A percentile compares a stretch with the other conserved stretches of the same genome.
phyloP scores from a whole-genome alignment of 208 protist species.

The Tritrichomonas foetus region DNA sequence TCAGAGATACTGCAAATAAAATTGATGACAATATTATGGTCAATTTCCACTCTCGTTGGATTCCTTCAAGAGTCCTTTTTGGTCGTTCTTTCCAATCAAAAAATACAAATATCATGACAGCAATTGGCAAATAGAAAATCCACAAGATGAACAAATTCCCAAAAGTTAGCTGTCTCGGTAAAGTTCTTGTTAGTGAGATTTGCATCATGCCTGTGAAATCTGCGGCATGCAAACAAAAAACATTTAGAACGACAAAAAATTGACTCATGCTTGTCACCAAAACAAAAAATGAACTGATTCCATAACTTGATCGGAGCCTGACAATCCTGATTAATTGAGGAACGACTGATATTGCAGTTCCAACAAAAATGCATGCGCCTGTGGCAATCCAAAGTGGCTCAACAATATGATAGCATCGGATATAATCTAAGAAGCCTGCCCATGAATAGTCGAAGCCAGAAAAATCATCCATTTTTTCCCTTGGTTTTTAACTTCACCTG shows the following conservation, averaged over 20 bases:
- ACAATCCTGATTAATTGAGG: background rate
- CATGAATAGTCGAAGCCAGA: background rate
- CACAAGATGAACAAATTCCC: background rate
- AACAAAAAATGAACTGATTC: background rate
- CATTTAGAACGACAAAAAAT: background rate
- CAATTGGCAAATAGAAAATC: background rate
- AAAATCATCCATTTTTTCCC: conserved; percentile 14
- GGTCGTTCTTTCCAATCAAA: background rate
- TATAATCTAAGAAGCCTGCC: background rate
- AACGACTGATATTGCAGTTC: background rate
- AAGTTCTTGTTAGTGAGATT: background rate
- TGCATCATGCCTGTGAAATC: background rate
- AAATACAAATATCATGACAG: background rate
- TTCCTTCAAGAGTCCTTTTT: background rate
- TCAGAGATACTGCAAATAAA: background rate
- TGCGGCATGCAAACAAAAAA: background rate
- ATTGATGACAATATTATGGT: background rate
- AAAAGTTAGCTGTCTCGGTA: background rate
- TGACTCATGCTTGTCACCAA: background rate
- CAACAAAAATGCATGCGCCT: background rate
- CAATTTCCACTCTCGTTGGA: background rate
- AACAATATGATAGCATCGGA: background rate
- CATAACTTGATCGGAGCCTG: background rate
- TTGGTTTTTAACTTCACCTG: too few relatives aligned
- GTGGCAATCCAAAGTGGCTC: background rate